phyloP scores from a whole-genome alignment of 805 yeast species.

The Candida qinlingensis region DNA sequence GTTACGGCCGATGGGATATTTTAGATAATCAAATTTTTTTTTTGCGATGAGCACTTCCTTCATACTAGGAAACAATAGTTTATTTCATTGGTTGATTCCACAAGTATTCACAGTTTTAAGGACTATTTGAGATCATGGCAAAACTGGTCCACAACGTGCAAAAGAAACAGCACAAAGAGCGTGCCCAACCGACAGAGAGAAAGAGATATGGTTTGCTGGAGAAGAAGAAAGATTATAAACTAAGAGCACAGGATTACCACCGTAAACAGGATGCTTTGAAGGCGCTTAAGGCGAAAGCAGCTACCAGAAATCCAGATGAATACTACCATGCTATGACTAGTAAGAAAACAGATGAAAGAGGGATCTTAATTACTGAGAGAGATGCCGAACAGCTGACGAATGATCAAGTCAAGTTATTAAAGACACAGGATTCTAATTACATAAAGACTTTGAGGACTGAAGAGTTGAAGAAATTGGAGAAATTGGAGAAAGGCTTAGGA shows the following conservation, averaged over 20 bases:
- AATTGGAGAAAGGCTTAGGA: constrained; percentile 36
- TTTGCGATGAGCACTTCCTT: background rate
- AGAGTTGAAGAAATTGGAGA: constrained; percentile 61
- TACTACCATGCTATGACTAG: constrained; percentile 91
- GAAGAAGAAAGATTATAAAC: constrained; percentile 81
- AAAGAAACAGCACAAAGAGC: constrained; percentile 93
- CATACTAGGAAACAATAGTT: background rate
- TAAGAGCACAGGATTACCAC: constrained; percentile 64
- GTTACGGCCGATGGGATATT: too few species aligned
- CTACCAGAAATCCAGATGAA: constrained; percentile 85
- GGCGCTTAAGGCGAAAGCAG: constrained; percentile 66
- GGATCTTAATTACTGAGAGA: constrained; percentile 63
- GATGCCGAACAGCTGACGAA: constrained; percentile 53
- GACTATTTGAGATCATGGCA: constrained; percentile 42
- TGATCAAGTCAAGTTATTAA: constrained; percentile 77
- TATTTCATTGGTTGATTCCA: background rate
- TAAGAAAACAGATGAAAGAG: constrained; percentile 60
- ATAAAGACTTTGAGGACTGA: constrained; percentile 69
- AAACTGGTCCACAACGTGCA: constrained; percentile 85
- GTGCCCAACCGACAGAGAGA: constrained; percentile 79
- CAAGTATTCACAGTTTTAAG: background rate
- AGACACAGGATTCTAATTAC: constrained; percentile 88
- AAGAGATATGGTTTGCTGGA: constrained; percentile 79
- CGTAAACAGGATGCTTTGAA: constrained; percentile 56
- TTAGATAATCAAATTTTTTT: background rate